phyloP scores from a whole-genome alignment of 2,329 filamentous ascomycete species.

The Periconia macrospinosa region DNA sequence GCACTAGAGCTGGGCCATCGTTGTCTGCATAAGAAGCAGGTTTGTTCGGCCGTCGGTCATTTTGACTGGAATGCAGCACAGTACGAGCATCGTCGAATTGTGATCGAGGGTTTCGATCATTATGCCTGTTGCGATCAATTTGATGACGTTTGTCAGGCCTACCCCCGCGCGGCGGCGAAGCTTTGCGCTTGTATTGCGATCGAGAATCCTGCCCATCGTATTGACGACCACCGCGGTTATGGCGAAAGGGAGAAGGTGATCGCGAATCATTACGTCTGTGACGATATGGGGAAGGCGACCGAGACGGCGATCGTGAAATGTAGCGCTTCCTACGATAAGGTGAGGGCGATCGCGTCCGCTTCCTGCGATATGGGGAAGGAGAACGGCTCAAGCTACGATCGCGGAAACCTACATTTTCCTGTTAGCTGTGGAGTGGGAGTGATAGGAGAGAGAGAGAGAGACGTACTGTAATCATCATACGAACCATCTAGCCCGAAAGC shows the following conservation, averaged over 20 bases:
- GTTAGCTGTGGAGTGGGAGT: not conserved
- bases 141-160: conserved; percentile 61
- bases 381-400: conserved; percentile 33
- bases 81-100: conserved; percentile 59
- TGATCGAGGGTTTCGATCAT: conserved; percentile 64
- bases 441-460: not conserved
- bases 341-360: conserved; percentile 2
- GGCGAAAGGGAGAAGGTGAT: conserved; percentile 33
- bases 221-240: conserved; percentile 25
- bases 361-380: conserved; percentile 20
- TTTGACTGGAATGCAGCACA: not conserved
- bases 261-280: conserved; percentile 22
- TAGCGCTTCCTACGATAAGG: conserved; percentile 21
- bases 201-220: conserved; percentile 26
- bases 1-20: conserved; percentile 47
- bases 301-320: conserved; percentile 6
- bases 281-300: conserved; percentile 31
- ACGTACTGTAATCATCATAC: conserved; percentile 24
- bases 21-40: conserved; percentile 37
- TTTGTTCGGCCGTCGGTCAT: conserved; percentile 8
- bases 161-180: conserved; percentile 36
- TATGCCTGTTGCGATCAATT: conserved; percentile 41
- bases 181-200: conserved; percentile 47
- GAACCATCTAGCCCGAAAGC: conserved; percentile 31
- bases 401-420: conserved; percentile 10